A percentile compares a stretch with the other conserved stretches of the same genome.
Evolutionary conservation across 1,284 basidiomycete genomes (phyloP).

Genomic region (Porogramme epimiltina): DNA sequence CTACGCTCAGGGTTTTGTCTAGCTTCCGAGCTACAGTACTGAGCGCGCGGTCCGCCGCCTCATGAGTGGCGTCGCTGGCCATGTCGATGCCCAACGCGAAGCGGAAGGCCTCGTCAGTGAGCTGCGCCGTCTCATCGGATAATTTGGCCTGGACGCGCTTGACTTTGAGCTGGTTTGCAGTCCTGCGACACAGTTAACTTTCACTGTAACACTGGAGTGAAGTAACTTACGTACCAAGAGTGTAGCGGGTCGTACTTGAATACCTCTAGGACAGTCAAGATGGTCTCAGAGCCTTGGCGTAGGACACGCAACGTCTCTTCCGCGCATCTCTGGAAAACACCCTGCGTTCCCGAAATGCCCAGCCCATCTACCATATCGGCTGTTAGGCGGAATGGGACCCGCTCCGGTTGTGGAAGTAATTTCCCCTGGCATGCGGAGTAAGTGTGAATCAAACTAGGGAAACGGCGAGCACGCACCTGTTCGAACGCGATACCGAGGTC

Average conservation of each 20-base stretch:
- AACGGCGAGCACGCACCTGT: constrained; percentile 53
- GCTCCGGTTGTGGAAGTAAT: constrained; percentile 80
- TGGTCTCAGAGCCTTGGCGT: constrained; percentile 81
- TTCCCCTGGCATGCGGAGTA: constrained; percentile 62
- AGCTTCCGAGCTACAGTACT: constrained; percentile 80
- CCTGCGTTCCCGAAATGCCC: constrained; percentile 88
- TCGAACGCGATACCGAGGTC: constrained; percentile 98
- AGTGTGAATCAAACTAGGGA: not conserved
- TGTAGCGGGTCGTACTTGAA: constrained; percentile 97
- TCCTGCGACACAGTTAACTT: constrained; percentile 46
- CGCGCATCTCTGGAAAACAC: constrained; percentile 93
- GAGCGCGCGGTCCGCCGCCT: constrained; percentile 90
- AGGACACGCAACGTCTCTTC: constrained; percentile 94
- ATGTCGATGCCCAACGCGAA: constrained; percentile 58
- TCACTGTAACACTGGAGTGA: not conserved
- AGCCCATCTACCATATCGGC: constrained; percentile 93
- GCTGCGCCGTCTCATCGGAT: constrained; percentile 23
- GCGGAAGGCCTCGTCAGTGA: constrained; percentile 30
- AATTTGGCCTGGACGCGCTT: constrained; percentile 52
- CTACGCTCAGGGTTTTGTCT: constrained; percentile 83
- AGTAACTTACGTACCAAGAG: constrained; percentile 65
- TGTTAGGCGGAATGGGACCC: constrained; percentile 94
- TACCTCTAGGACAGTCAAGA: constrained; percentile 95
- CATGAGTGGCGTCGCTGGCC: constrained; percentile 68
- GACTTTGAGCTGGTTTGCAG: constrained; percentile 72